phyloP scores from a whole-genome alignment of 305 asterid genomes.

The Solanum chacoense region DNA sequence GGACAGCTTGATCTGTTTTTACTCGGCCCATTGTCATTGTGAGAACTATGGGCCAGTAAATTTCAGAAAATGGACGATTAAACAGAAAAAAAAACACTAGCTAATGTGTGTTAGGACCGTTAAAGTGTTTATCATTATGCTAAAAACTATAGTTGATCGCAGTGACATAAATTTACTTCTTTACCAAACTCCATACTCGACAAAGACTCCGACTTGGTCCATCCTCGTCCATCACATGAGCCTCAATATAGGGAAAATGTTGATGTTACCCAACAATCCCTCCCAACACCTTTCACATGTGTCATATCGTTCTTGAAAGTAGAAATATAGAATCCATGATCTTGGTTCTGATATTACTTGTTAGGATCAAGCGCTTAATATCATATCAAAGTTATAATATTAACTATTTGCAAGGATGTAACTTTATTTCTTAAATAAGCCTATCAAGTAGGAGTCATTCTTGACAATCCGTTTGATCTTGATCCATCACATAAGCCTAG shows the following conservation, averaged over 20 bases:
- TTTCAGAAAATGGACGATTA: background rate
- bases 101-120: background rate
- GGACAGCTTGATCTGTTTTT: background rate
- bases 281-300: background rate
- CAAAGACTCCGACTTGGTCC: background rate
- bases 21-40: background rate
- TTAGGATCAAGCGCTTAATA: background rate
- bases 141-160: background rate
- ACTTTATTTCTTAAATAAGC: background rate
- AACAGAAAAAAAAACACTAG: background rate
- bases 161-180: background rate
- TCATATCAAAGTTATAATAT: background rate
- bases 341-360: background rate
- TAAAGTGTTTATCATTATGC: background rate
- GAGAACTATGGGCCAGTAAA: background rate
- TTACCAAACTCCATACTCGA: background rate
- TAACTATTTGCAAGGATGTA: background rate
- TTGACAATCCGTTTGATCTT: background rate
- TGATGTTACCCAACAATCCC: background rate
- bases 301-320: background rate
- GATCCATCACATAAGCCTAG: background rate
- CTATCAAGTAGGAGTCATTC: background rate
- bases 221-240: background rate
- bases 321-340: background rate
- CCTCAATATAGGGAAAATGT: background rate